Evolutionary conservation across 768 basidiomycete genomes (phyloP).

Genomic region (Mycena vulgaris): DNA sequence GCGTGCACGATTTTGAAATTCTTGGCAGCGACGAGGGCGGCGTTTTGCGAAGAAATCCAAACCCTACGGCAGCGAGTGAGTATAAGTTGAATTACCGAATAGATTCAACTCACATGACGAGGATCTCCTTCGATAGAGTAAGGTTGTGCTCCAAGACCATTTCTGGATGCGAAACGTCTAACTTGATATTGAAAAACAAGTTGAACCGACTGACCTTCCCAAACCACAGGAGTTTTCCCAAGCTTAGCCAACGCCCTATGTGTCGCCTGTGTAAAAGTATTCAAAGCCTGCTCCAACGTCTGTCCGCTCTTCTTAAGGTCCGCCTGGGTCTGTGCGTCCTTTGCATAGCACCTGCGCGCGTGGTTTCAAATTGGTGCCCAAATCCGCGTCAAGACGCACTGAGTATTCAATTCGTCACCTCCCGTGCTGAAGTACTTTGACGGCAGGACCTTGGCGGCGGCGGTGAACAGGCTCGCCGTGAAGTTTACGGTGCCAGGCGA

Average conservation of each 20-base stretch:
- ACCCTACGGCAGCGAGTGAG: slow-evolving; percentile 64
- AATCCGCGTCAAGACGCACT: slow-evolving; percentile 30
- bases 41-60: slow-evolving; percentile 80
- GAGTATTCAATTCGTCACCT: slow-evolving; percentile 84
- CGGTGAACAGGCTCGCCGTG: slow-evolving; percentile 65
- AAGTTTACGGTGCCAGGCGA: slow-evolving; percentile 73
- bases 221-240: slow-evolving; percentile 86
- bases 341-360: slow-evolving; percentile 63
- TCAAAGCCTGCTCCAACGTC: slow-evolving; percentile 76
- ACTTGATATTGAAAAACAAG: slow-evolving; percentile 39
- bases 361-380: not conserved
- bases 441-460: slow-evolving; percentile 67
- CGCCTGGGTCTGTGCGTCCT: slow-evolving; percentile 73
- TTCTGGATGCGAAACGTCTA: slow-evolving; percentile 57
- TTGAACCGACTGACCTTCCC: slow-evolving; percentile 68
- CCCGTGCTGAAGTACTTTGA: slow-evolving; percentile 83
- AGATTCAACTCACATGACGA: slow-evolving; percentile 66
- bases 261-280: slow-evolving; percentile 71
- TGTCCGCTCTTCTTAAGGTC: slow-evolving; percentile 64
- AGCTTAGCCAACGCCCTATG: slow-evolving; percentile 68
- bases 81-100: not conserved
- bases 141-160: slow-evolving; percentile 74
- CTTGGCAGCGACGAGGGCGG: slow-evolving; percentile 69
- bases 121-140: slow-evolving; percentile 62
- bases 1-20: slow-evolving; percentile 78